Conservation (phyloP, 768 basidiomycete genomes). For the Lactarius hengduanensis region DNA sequence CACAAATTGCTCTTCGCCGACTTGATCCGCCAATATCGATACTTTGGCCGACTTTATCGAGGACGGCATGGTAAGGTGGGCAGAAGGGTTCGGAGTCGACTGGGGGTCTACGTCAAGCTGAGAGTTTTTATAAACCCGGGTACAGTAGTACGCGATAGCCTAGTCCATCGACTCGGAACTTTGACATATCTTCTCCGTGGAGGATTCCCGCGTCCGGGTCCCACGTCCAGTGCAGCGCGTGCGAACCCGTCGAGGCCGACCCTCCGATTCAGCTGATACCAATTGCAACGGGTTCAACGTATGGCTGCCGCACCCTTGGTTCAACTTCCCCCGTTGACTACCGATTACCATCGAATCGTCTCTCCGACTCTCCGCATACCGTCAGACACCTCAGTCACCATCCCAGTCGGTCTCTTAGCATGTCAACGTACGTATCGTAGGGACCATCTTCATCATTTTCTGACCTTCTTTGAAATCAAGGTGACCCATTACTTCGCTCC, state of each 20-base stretch:
- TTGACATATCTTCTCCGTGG: background rate
- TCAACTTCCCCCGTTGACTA: constrained; percentile 37
- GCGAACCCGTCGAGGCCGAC: background rate
- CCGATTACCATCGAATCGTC: constrained; percentile 64
- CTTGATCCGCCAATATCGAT: background rate
- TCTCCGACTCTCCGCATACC: constrained; percentile 57
- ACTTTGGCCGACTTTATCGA: constrained; percentile 12
- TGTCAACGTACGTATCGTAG: constrained; percentile 61
- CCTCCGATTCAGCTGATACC: constrained; percentile 3
- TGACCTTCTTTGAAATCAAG: constrained; percentile 37
- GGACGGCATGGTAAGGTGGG: constrained; percentile 23
- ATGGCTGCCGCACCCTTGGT: constrained; percentile 48
- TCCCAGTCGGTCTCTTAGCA: constrained; percentile 74
- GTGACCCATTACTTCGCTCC: constrained; percentile 64
- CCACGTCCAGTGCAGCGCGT: background rate
- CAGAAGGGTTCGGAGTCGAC: background rate
- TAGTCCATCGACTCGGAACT: too few species aligned
- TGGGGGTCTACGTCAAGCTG: background rate
- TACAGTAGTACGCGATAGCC: background rate
- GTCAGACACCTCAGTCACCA: constrained; percentile 46
- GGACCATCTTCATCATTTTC: background rate
- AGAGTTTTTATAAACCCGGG: background rate
- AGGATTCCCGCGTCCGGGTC: background rate
- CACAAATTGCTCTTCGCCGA: background rate
- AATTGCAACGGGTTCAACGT: background rate